These are phyloP conservation scores for Penicillium ucsense DNA, from an alignment of 495 filamentous ascomycete genomes.

Conservation along the genomic window DNA sequence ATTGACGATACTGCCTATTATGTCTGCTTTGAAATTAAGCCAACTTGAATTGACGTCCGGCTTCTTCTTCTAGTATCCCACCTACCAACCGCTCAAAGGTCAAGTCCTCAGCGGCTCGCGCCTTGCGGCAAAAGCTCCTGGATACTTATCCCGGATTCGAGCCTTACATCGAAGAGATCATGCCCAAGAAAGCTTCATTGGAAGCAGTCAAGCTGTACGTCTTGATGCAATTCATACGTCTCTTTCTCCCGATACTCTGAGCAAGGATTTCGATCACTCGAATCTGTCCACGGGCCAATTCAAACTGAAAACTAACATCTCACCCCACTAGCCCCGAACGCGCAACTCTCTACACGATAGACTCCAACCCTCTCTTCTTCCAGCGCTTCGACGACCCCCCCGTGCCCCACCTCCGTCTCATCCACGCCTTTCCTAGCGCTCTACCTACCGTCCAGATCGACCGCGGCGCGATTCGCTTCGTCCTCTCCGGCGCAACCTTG, in stretches of 20 bases:
- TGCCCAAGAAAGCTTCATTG: constrained; percentile 91
- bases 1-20: neutral
- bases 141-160: constrained; percentile 79
- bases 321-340: constrained; percentile 57
- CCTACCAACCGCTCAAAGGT: constrained; percentile 84
- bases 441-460: constrained; percentile 58
- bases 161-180: constrained; percentile 85
- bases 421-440: constrained; percentile 50
- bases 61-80: constrained; percentile 46
- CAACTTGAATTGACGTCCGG: constrained; percentile 2
- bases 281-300: neutral
- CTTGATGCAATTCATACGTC: neutral
- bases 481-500: constrained; percentile 80
- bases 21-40: neutral
- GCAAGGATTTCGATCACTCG: neutral
- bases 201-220: constrained; percentile 75
- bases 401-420: constrained; percentile 69
- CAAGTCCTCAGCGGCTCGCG: constrained; percentile 90
- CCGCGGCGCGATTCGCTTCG: constrained; percentile 93
- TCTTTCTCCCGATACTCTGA: neutral
- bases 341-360: constrained; percentile 75
- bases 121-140: constrained; percentile 68
- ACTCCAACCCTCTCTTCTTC: constrained; percentile 71
- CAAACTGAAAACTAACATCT: neutral
- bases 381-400: constrained; percentile 72